These are phyloP conservation scores for Rhynchospora pubera DNA, from an alignment of 176 grass and related monocot genomes.

Conservation along the genomic window DNA sequence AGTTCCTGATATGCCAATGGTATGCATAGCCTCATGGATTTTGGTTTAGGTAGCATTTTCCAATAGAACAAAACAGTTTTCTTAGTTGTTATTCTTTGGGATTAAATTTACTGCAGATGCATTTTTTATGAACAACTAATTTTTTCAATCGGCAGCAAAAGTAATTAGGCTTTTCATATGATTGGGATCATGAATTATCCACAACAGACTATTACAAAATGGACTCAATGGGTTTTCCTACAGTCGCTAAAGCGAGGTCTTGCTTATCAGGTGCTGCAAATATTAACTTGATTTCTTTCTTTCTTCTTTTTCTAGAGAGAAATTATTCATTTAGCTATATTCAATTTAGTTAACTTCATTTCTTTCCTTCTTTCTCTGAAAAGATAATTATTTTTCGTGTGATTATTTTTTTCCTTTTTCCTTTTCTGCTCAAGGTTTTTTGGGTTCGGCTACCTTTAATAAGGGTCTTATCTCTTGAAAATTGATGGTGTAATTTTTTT, in stretches of 20 bases:
- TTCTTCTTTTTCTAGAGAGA: neutral
- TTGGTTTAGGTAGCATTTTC: neutral
- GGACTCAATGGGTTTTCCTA: conserved; percentile 99
- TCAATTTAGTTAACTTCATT: too few species aligned
- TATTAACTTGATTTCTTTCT: neutral
- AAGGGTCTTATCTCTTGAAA: too few species aligned
- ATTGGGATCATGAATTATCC: conserved; percentile 89
- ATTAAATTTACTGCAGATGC: neutral
- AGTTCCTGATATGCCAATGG: neutral
- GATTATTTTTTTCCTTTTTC: too few species aligned
- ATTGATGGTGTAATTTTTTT: too few species aligned
- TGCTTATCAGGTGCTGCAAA: conserved; percentile 74
- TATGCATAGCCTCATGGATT: neutral
- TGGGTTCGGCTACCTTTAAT: too few species aligned
- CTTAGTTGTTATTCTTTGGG: neutral
- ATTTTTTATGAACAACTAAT: neutral
- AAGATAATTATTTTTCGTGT: too few species aligned
- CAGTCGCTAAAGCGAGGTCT: conserved; percentile 87
- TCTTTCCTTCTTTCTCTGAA: too few species aligned
- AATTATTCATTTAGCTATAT: conserved; percentile 28
- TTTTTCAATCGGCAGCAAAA: conserved; percentile 53
- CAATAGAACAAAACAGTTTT: too few species aligned
- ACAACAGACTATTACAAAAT: conserved; percentile 93
- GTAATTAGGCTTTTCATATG: conserved; percentile 94
- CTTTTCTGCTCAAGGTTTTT: too few species aligned